Conservation (phyloP, 768 basidiomycete species). For the Punctularia strigosozonata region DNA sequence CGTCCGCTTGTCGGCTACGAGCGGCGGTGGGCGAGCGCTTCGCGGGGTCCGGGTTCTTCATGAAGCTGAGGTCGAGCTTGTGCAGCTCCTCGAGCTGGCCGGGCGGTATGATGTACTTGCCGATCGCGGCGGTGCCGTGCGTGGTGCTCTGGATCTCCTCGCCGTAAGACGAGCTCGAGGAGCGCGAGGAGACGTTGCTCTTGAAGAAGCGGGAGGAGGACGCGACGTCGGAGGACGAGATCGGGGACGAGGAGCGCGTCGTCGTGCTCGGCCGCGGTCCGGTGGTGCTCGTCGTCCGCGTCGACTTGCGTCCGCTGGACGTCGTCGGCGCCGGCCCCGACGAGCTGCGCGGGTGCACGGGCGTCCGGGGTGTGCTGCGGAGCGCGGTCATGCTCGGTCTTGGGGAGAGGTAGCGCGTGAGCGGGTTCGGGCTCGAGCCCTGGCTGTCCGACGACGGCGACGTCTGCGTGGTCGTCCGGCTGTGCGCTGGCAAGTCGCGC, state of each 20-base stretch:
- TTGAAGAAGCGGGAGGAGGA: slow-evolving; percentile 43
- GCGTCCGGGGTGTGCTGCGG: slow-evolving; percentile 56
- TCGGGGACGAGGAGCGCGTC: slow-evolving; percentile 50
- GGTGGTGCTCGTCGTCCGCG: slow-evolving; percentile 5
- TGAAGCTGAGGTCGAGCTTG: slow-evolving; percentile 3
- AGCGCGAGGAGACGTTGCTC: slow-evolving; percentile 32
- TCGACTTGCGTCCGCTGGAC: slow-evolving; percentile 2
- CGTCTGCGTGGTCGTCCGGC: slow-evolving; percentile 11
- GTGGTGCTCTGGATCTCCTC: slow-evolving; percentile 31
- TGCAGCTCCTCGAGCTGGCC: slow-evolving; percentile 26
- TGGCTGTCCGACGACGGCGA: slow-evolving; percentile 4
- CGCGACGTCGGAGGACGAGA: slow-evolving; percentile 44
- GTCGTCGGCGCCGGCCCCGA: slow-evolving; percentile 2
- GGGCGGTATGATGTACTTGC: slow-evolving; percentile 44
- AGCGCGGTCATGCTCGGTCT: too few species aligned
- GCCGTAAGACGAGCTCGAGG: slow-evolving; percentile 47
- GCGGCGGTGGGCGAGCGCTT: background rate
- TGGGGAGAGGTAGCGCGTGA: too few species aligned
- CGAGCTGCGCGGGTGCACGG: slow-evolving; percentile 40
- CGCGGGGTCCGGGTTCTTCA: background rate
- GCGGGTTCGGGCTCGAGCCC: too few species aligned
- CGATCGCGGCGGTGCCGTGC: slow-evolving; percentile 15
- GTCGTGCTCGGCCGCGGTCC: slow-evolving; percentile 30
- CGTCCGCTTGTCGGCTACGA: too few species aligned
- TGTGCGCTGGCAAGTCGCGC: slow-evolving; percentile 19